Conservation (phyloP, 2,329 filamentous ascomycete species). For the Orbilia ellipsospora region DNA sequence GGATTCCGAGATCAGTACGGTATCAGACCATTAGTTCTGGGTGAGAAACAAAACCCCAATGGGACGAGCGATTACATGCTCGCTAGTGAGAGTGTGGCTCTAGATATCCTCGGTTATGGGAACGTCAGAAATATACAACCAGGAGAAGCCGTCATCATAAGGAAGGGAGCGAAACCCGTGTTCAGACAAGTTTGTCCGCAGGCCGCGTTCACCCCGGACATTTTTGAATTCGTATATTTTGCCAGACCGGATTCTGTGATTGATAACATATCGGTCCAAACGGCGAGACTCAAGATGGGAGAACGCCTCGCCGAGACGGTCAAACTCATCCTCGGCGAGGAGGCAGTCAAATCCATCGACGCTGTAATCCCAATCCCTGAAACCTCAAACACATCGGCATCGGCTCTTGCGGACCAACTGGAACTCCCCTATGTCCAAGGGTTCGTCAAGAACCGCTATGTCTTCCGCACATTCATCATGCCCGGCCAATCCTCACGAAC, state of each 20-base stretch:
- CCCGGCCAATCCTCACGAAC: slow-evolving; percentile 82
- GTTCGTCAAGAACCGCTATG: slow-evolving; percentile 90
- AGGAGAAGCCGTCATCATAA: slow-evolving; percentile 80
- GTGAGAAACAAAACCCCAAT: slow-evolving; percentile 75
- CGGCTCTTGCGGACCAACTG: slow-evolving; percentile 78
- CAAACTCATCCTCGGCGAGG: slow-evolving; percentile 73
- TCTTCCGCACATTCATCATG: slow-evolving; percentile 89
- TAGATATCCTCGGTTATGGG: slow-evolving; percentile 81
- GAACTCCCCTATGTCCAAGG: slow-evolving; percentile 81
- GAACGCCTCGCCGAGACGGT: slow-evolving; percentile 80
- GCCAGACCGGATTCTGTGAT: slow-evolving; percentile 83
- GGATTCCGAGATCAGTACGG: slow-evolving; percentile 83
- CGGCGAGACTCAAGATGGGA: slow-evolving; percentile 87
- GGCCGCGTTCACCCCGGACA: slow-evolving; percentile 81
- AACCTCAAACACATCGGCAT: slow-evolving; percentile 83
- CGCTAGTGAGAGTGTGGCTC: slow-evolving; percentile 86
- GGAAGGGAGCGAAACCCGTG: slow-evolving; percentile 78
- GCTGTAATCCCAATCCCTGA: slow-evolving; percentile 84
- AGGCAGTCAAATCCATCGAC: slow-evolving; percentile 80
- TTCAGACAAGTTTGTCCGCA: slow-evolving; percentile 79
- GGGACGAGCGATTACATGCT: slow-evolving; percentile 85
- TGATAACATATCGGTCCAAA: slow-evolving; percentile 87
- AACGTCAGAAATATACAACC: slow-evolving; percentile 81
- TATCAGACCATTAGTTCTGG: slow-evolving; percentile 84
- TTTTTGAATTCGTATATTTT: slow-evolving; percentile 90